Evolutionary conservation across 2,329 filamentous ascomycete species (phyloP).

Genomic region (Fusarium zealandicum): DNA sequence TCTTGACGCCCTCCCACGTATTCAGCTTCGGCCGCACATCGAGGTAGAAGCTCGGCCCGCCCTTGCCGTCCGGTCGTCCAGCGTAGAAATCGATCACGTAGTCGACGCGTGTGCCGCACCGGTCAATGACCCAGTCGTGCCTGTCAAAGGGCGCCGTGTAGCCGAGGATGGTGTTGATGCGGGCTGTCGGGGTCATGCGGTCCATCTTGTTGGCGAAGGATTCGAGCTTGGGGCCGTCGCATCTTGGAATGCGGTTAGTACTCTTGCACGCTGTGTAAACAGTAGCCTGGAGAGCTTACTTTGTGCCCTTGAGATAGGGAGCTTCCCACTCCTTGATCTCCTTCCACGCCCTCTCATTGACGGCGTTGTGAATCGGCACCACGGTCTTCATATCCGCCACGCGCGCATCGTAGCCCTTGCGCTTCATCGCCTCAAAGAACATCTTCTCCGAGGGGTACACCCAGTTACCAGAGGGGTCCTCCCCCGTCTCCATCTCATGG

Average conservation of each 20-base stretch:
- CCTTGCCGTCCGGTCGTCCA: constrained; percentile 59
- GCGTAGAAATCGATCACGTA: constrained; percentile 99
- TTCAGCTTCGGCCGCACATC: constrained; percentile 75
- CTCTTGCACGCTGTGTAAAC: accelerated
- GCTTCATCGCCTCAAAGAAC: constrained; percentile 97
- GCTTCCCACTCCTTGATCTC: constrained; percentile 92
- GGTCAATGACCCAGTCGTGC: constrained; percentile 96
- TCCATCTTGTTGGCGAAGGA: constrained; percentile 79
- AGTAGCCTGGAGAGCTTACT: constrained; percentile 51
- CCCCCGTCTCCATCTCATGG: constrained; percentile 78
- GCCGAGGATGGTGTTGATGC: constrained; percentile 83
- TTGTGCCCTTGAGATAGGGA: constrained; percentile 65
- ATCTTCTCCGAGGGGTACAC: constrained; percentile 96
- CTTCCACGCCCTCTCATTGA: constrained; percentile 95
- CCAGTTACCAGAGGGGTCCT: constrained; percentile 84
- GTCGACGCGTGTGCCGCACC: constrained; percentile 84
- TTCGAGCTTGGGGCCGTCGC: constrained; percentile 81
- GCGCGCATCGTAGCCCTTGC: constrained; percentile 79
- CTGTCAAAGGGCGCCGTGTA: constrained; percentile 92
- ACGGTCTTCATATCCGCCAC: constrained; percentile 86
- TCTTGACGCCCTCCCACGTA: constrained; percentile 71
- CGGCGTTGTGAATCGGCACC: constrained; percentile 97
- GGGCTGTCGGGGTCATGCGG: constrained; percentile 79
- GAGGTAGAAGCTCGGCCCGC: constrained; percentile 67
- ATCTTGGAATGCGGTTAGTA: constrained; percentile 43